These are phyloP conservation scores for Tetrahymena thermophila DNA, from an alignment of 73 alveolate species.

Conservation along the genomic window DNA sequence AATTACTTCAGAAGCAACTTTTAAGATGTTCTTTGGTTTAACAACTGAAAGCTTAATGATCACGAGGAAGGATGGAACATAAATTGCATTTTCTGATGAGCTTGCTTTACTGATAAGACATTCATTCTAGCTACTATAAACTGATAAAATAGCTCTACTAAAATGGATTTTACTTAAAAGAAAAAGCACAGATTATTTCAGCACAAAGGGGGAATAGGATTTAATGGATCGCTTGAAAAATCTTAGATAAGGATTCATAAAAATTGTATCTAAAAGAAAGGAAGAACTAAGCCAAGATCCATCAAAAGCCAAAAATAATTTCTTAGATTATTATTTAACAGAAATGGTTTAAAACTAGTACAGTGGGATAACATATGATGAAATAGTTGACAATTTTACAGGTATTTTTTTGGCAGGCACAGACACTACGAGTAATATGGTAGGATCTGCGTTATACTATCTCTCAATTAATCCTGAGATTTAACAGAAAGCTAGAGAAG, in stretches of 20 bases:
- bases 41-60: not conserved
- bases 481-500: not conserved
- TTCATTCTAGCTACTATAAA: not conserved
- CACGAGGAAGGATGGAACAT: not conserved
- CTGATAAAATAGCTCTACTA: not conserved
- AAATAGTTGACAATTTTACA: too few relatives aligned
- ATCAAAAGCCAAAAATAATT: not conserved
- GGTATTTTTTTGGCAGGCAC: not conserved
- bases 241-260: too few relatives aligned
- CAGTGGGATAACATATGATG: not conserved
- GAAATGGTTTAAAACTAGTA: not conserved
- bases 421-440: not conserved
- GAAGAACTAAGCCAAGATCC: not conserved
- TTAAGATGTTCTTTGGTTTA: not conserved
- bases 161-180: not conserved
- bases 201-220: not conserved
- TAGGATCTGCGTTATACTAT: not conserved
- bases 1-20: not conserved
- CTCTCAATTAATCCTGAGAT: not conserved
- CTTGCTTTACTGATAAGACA: too few relatives aligned
- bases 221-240: not conserved
- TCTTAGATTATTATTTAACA: not conserved
- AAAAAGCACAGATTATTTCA: not conserved
- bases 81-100: not conserved
- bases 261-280: not conserved